Evolutionary conservation across 805 yeast genomes (phyloP).

Genomic region (Metschnikowia rubicola): DNA sequence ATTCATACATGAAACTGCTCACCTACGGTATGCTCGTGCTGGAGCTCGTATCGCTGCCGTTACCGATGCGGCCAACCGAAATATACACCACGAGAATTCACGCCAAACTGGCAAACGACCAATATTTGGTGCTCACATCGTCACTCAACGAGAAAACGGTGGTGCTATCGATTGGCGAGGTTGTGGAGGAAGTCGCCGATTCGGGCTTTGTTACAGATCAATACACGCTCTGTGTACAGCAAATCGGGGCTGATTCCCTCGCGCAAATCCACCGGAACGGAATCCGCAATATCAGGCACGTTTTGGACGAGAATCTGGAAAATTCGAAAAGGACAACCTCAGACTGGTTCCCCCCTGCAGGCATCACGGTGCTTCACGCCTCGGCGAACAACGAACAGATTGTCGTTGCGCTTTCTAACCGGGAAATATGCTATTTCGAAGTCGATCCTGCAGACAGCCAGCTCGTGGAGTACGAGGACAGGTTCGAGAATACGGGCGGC

Average conservation of each 20-base stretch:
- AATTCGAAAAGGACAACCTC: conserved; percentile 15
- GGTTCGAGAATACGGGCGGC: conserved; percentile 50
- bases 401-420: conserved; percentile 64
- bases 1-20: conserved; percentile 46
- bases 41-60: conserved; percentile 68
- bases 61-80: conserved; percentile 60
- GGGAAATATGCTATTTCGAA: conserved; percentile 81
- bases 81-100: conserved; percentile 61
- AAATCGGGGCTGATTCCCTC: conserved; percentile 59
- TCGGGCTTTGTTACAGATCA: conserved; percentile 56
- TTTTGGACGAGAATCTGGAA: conserved; percentile 5
- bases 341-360: conserved; percentile 85
- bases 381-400: conserved; percentile 66
- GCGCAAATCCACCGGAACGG: conserved; percentile 75
- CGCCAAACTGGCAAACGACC: conserved; percentile 47
- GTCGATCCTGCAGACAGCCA: conserved; percentile 55
- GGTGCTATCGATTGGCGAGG: conserved; percentile 74
- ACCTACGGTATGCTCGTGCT: conserved; percentile 58
- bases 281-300: conserved; percentile 48
- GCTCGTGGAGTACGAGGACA: conserved; percentile 66
- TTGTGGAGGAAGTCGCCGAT: conserved; percentile 69
- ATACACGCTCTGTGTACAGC: conserved; percentile 65
- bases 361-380: conserved; percentile 58
- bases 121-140: conserved; percentile 60
- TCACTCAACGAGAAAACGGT: conserved; percentile 59